Evolutionary conservation across 1,284 basidiomycete genomes (phyloP), one percentile per base, ranked within the genome.

Genomic region (Boletellus sp.): DNA sequence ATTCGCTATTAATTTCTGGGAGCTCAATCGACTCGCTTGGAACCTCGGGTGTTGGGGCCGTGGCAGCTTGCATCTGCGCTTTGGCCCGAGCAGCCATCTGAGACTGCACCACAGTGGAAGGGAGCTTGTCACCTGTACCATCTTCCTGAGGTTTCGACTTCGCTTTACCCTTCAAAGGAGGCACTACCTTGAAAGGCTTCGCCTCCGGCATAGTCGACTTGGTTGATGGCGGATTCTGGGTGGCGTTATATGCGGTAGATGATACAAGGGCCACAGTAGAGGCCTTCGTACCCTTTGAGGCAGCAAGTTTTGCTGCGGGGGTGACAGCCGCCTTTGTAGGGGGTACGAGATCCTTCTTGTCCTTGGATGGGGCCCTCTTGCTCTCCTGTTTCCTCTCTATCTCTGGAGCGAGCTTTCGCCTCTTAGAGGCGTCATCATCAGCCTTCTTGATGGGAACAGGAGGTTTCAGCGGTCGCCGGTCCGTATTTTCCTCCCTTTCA

Each of bases 1-100:
- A 97, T 62, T 97, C 94, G 70, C 90, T 93, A 58, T 92, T 88
- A 62, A 96, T 93, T 51, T 97, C 94, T 0, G 94, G 93, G 33
- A 97, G 75, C 61, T 93, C 91, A 59, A 93, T 94, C 58, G 80
- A 85, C 72, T 96, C 93, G 60, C 84, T 89, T 13, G 81, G 68
- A 50, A 85, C 68, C 66, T 81, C 67, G 67, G 77, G 57, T 60
- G 65, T 58, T 18, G 69, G 66, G 56, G 75, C 73, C 60, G 79
- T 81, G 39, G 80, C 79, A 49, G 84, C 81, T 56, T 83, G 79
- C 51, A 86, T 71, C 57, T 86, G 84, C 18, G 81, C 80, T 60
- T 84, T 83, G 24, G 77, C 80, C 16, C 82, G 80, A 36, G 81
- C 80, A n/a, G 81, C 77, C 83, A 84, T 85, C 61, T 84, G 81